Evolutionary conservation across 345 rosid species (phyloP).

Genomic region (Lepidium didymum): DNA sequence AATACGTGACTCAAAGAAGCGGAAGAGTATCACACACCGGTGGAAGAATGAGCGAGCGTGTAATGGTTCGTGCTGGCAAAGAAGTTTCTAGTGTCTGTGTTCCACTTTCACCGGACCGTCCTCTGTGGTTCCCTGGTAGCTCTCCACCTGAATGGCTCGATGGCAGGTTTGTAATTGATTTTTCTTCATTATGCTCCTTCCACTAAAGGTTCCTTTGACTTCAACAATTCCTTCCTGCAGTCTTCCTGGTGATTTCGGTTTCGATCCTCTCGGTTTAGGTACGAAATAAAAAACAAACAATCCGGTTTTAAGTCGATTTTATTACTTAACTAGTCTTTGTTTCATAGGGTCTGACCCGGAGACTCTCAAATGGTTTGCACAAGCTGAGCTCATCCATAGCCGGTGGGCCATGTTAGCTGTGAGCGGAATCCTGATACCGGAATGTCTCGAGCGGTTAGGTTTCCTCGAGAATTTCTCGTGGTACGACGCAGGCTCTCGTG

Average conservation of each 20-base stretch:
- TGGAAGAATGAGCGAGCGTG: conserved; percentile 3
- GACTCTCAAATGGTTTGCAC: conserved; percentile 82
- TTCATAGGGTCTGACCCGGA: conserved; percentile 85
- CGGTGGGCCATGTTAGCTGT: conserved; percentile 99
- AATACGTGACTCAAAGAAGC: not conserved
- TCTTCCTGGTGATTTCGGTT: conserved; percentile 87
- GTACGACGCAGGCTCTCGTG: conserved; percentile 73
- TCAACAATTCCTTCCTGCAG: conserved; percentile 21
- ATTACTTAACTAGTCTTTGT: not conserved
- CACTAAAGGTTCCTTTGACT: not conserved
- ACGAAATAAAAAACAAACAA: not conserved
- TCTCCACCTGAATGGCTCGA: conserved; percentile 88
- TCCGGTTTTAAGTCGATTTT: not conserved
- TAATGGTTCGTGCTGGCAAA: conserved; percentile 49
- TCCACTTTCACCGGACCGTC: conserved; percentile 95
- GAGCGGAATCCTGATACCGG: conserved; percentile 77
- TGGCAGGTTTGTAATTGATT: conserved; percentile 48
- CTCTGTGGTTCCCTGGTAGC: conserved; percentile 92
- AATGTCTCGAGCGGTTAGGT: conserved; percentile 66
- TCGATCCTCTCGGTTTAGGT: conserved; percentile 93
- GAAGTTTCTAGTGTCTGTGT: conserved; percentile 78
- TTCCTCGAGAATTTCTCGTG: conserved; percentile 70
- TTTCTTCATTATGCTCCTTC: not conserved
- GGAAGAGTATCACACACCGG: not conserved
- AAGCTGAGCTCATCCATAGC: conserved; percentile 80